Conservation (phyloP, 116 monocot species). For the Posidonia oceanica region DNA sequence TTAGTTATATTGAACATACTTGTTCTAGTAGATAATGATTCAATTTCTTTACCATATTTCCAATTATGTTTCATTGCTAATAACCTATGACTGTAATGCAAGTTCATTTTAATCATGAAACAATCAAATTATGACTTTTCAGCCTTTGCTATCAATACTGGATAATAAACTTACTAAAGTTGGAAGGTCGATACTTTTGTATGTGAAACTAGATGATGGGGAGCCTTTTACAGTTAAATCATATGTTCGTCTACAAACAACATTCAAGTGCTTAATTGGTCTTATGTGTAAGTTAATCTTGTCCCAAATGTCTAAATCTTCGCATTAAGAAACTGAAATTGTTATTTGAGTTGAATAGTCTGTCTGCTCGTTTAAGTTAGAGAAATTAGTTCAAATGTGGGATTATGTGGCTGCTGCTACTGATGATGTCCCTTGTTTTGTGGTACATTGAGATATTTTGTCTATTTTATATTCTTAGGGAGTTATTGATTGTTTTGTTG, state of each 20-base stretch:
- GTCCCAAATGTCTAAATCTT: neutral
- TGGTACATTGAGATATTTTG: constrained; percentile 32
- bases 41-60: no score
- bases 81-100: no score
- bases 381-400: constrained; percentile 49
- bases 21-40: no score
- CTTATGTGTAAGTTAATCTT: constrained; percentile 71
- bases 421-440: constrained; percentile 57
- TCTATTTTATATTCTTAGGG: neutral
- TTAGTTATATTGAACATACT: no score
- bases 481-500: neutral
- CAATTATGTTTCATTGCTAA: no score
- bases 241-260: constrained; percentile 82
- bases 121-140: neutral
- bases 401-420: constrained; percentile 60
- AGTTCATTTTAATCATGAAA: no score
- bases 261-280: constrained; percentile 84
- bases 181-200: constrained; percentile 76
- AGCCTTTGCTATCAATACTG: constrained; percentile 94
- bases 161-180: constrained; percentile 89
- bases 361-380: constrained; percentile 54
- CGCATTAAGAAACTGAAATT: neutral
- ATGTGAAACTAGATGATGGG: constrained; percentile 71
- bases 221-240: constrained; percentile 90
- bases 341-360: neutral